Conservation (phyloP, 768 basidiomycete genomes). For the Boletus reticuloceps region DNA sequence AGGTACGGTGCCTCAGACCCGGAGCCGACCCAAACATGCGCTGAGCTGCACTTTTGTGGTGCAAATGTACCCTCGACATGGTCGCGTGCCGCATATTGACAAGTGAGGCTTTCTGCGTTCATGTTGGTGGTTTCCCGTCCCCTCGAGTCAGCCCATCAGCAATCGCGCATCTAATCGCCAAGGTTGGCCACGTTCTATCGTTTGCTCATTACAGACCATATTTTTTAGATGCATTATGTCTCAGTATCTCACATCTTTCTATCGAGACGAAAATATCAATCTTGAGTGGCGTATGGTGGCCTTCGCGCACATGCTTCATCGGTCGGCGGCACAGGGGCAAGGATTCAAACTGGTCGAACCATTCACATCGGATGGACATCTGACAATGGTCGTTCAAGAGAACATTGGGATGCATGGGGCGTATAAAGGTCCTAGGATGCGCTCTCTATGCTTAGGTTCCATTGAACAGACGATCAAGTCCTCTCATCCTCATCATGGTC, state of each 20-base stretch:
- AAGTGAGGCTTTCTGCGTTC: not conserved
- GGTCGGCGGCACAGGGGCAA: not conserved
- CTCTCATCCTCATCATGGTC: slow-evolving; percentile 11
- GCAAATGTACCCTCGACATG: not conserved
- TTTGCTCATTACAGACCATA: not conserved
- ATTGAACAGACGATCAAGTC: not conserved
- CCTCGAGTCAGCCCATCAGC: not conserved
- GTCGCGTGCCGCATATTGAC: not conserved
- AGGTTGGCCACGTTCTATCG: not conserved
- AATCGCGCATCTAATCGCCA: not conserved
- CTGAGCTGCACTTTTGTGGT: too few species aligned
- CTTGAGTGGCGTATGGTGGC: not conserved
- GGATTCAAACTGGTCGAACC: not conserved
- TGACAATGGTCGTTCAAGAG: not conserved
- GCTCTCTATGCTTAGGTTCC: not conserved
- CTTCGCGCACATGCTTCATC: not conserved
- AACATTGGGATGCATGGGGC: not conserved
- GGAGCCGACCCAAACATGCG: too few species aligned
- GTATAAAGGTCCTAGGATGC: slow-evolving; percentile 12
- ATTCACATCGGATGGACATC: not conserved
- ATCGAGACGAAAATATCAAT: not conserved
- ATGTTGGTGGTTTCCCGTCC: not conserved
- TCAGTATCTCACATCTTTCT: not conserved
- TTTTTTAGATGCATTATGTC: not conserved
- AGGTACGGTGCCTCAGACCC: too few species aligned